Evolutionary conservation across 495 filamentous ascomycete genomes (phyloP), one percentile per base, ranked within the genome.

Genomic region (Trichodelitschia bisporula): DNA sequence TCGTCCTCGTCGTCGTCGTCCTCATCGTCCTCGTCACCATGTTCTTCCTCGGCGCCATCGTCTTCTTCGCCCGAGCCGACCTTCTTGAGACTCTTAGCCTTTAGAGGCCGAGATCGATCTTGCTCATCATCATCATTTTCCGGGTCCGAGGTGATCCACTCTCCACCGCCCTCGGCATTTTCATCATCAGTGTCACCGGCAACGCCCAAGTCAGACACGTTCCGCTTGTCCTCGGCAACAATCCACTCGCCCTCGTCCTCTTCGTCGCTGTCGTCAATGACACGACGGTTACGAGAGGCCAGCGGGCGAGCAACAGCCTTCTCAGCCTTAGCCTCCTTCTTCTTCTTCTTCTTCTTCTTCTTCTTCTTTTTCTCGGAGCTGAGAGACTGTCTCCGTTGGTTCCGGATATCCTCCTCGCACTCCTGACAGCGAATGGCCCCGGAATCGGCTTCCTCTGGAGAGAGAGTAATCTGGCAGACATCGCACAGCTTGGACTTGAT

Each of bases 401-500:
- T 32, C 8, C 39, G 49, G 14, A 89, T 49, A 45, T 83, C 73
- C 21, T 56, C 54, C 29, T 73, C 66, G 43, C 80, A 91, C 24
- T 74, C 74, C 15, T 44, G 50, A 48, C 80, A 91, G 32, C 73
- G 61, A 36, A 67, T 61, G 11, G 62, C 56, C 4, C 75, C 74
- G 10, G 42, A 51, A 11, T 51, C 49, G 3, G 58, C 50, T 33
- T 77, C 70, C 3, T 60, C 54, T 26, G 52, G 54, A 15, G 57
- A 64, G 14, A 95, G 55, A 5, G 74, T 64, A 27, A 59, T 60
- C 42, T 80, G 67, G 41, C 86, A 97, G 37, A 91, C 69, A 36
- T 93, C 83, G 40, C 86, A 97, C 33, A 77, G 71, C 54, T 72
- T 86, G 0, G 68, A 56, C 44, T 72, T 59, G 31, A 97, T 72